Evolutionary conservation across 768 basidiomycete genomes (phyloP), one percentile per base, ranked within the genome.

Genomic region (Tylopilus plumbeoviolaceoides): DNA sequence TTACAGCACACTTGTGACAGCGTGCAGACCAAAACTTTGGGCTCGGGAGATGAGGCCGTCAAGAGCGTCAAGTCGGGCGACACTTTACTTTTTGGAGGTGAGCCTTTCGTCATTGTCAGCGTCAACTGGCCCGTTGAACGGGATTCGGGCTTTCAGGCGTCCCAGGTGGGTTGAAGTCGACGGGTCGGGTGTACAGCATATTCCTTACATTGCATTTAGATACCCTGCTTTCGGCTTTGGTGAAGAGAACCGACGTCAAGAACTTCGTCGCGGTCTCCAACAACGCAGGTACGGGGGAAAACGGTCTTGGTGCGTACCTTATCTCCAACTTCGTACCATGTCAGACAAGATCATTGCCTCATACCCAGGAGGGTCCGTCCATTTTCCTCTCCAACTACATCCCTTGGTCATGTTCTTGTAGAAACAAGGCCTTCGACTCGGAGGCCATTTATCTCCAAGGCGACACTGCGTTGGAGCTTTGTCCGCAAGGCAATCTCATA

Each of bases 91-190:
- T 88, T 86, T 59, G 91, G 86, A 74, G 92, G 92, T 92, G 59
- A 57, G 84, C 56, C 14, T 47, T 18, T 17, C 3, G 8, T 54
- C 52, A 42, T 12, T 38, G n/a, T 18, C 44, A 17, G 33, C 20
- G 17, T 45, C n/a, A n/a, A 0, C 18, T 12, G 12, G 20, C n/a
- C 11, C 41, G 33, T 7, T 46, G 46, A 48, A 15, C 61, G 91
- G 92, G 93, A 25, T 97, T 97, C 63, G 93, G 93, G 42, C 73
- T 91, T 47, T 89, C 90, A 59, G 94, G 93, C 28, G 87, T 92
- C 43, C 91, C 93, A 62, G 87, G 89, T 90, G 42, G 73, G 43
- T 41, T 15, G 23, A 4, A 12, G 36, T 33, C n/a, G 28, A 17
- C 21, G 23, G 5, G 17, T 4, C 11, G 12, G 14, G 25, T 12